Conservation (phyloP, 768 basidiomycete species). For the Russula foetens region DNA sequence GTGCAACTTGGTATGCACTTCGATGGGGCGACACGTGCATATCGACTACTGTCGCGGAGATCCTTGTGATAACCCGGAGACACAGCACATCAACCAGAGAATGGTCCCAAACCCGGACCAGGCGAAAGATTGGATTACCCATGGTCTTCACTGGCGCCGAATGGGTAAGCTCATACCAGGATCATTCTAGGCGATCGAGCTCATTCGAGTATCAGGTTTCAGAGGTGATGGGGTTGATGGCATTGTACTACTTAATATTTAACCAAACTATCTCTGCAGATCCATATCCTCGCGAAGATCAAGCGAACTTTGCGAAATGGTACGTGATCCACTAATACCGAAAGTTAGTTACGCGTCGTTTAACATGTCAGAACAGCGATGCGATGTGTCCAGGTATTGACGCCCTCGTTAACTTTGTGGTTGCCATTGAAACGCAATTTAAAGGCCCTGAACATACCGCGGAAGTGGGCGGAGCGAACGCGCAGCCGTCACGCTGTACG, state of each 20-base stretch:
- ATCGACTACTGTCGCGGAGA: slow-evolving; percentile 46
- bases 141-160: slow-evolving; percentile 48
- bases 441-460: slow-evolving; percentile 45
- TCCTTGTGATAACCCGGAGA: slow-evolving; percentile 36
- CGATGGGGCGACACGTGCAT: slow-evolving; percentile 51
- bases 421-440: background rate
- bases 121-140: slow-evolving; percentile 48
- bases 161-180: slow-evolving; percentile 34
- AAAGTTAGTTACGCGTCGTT: background rate
- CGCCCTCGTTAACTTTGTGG: too few species aligned
- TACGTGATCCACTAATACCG: slow-evolving; percentile 23
- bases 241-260: background rate
- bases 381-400: slow-evolving; percentile 40
- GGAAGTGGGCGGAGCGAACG: slow-evolving; percentile 19
- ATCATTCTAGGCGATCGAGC: slow-evolving; percentile 1
- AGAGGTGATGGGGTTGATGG: slow-evolving; percentile 31
- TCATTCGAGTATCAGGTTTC: slow-evolving; percentile 34
- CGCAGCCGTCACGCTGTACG: slow-evolving; percentile 46
- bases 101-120: slow-evolving; percentile 40
- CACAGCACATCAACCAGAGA: slow-evolving; percentile 37
- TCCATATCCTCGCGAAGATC: slow-evolving; percentile 52
- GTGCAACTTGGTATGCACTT: slow-evolving; percentile 51
- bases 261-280: slow-evolving; percentile 27
- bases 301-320: slow-evolving; percentile 47
- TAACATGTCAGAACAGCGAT: slow-evolving; percentile 30